Base-by-base conservation (phyloP, 2,329 filamentous ascomycete species). In the Cladosporium sp. region DNA sequence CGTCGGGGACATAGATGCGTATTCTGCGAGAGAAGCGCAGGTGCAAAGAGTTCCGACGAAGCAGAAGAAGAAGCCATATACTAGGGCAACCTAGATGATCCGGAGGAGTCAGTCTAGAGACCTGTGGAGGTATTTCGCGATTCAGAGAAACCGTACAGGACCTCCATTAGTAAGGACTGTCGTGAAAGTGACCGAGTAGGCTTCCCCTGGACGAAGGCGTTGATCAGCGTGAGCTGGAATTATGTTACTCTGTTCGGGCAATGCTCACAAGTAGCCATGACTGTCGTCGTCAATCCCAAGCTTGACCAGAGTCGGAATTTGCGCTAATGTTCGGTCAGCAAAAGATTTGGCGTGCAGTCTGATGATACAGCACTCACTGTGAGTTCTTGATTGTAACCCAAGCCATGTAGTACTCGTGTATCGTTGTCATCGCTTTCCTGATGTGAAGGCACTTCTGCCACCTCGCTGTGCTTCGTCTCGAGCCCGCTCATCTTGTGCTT, bases 1-100 rank as follows among this genome's bases (percentile, higher is more conserved):
- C 49, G 77, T 80, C n/a, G 79, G 79, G 10, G 71, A 79, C 78
- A 80, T 81, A 3, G 79, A 81, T 34, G 78, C 58, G 28, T 48
- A 60, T 16, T 60, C 58, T 11, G 58, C 58, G 2, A 53, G 30
- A 2, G 53, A 57, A 8, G 53, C 30, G n/a, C 53, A 57, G 13
- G 53, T 57, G 30, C 53, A 57, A 7, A 57, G 30, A 1, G 53
- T 57, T 14, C 53, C 53, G n/a, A 57, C 25, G 53, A 57, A 57
- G 21, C 30, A 34, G n/a, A 57, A 57, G 30, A 57, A 57, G 6
- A 57, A 57, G 2, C 53, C 53, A 10, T 57, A 57, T 23, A 57
- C 11, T 11, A 57, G n/a, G 4, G 53, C 53, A 13, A 57, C 48
- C 48, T 51, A 14, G 11, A 49, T 23, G 7, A 16, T 11, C n/a